Evolutionary conservation across 2,329 filamentous ascomycete species (phyloP).

Genomic region (Alternaria sp.): DNA sequence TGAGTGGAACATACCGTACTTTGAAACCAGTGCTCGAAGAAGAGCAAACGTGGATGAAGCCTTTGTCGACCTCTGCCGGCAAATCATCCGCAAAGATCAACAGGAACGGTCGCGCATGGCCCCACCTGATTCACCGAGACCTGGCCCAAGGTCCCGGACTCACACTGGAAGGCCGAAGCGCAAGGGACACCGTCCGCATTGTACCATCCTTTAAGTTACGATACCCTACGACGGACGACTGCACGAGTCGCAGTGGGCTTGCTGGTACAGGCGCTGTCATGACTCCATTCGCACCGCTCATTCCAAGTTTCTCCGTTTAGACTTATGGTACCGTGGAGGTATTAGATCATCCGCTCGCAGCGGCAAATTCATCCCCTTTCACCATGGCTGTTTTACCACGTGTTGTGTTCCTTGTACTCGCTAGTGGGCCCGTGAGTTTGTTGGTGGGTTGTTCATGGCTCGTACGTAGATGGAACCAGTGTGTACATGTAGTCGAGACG

Average conservation of each 20-base stretch:
- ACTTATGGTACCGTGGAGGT: conserved; percentile 29
- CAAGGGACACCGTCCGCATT: conserved; percentile 35
- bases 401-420: conserved; percentile 16
- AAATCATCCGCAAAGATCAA: conserved; percentile 80
- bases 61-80: conserved; percentile 82
- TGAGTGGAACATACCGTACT: conserved; percentile 87
- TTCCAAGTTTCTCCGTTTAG: conserved; percentile 16
- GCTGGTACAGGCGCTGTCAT: conserved; percentile 36
- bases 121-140: conserved; percentile 29
- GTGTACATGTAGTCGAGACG: conserved; percentile 1
- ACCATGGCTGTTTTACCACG: neutral
- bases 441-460: neutral
- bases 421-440: conserved; percentile 9
- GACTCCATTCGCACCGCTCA: conserved; percentile 15
- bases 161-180: conserved; percentile 18
- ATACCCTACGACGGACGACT: conserved; percentile 33
- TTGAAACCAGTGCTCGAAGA: conserved; percentile 85
- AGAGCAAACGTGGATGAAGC: conserved; percentile 90
- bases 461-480: neutral
- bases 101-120: conserved; percentile 39
- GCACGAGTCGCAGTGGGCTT: conserved; percentile 29
- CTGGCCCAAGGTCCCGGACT: conserved; percentile 21
- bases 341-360: conserved; percentile 33
- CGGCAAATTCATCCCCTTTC: conserved; percentile 30
- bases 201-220: conserved; percentile 41